Evolutionary conservation across 305 asterid species (phyloP).

Genomic region (Fraxinus ornus): DNA sequence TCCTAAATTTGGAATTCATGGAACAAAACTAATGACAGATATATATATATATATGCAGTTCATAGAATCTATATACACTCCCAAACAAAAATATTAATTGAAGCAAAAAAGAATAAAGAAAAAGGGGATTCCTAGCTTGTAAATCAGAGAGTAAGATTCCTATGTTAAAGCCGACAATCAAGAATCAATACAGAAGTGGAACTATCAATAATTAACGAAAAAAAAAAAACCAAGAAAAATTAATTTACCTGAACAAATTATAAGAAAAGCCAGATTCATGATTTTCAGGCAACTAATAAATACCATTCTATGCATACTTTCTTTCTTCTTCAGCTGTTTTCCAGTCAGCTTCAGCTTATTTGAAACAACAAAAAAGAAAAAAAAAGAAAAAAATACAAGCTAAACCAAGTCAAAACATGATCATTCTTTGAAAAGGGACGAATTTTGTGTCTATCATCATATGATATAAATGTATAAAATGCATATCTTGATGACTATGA

Average conservation of each 20-base stretch:
- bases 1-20: background rate
- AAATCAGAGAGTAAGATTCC: background rate
- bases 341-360: slow-evolving; percentile 15
- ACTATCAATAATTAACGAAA: slow-evolving; percentile 3
- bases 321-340: slow-evolving; percentile 6
- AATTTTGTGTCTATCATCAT: slow-evolving; percentile 26
- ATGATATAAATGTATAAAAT: background rate
- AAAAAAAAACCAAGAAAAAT: background rate
- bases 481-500: slow-evolving; percentile 19
- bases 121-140: background rate
- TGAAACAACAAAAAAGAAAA: slow-evolving; percentile 12
- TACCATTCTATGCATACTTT: slow-evolving; percentile 33
- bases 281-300: slow-evolving; percentile 25
- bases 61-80: background rate
- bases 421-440: slow-evolving; percentile 35
- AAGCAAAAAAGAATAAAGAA: background rate
- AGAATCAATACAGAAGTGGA: background rate
- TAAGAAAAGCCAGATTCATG: slow-evolving; percentile 41
- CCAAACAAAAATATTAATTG: background rate
- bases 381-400: background rate
- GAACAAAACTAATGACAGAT: background rate
- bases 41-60: background rate
- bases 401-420: slow-evolving; percentile 35
- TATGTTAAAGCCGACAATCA: background rate
- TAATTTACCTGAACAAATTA: slow-evolving; percentile 49